These are phyloP conservation scores for Ustilago esculenta DNA, from an alignment of 1,284 basidiomycete species.

Conservation along the genomic window DNA sequence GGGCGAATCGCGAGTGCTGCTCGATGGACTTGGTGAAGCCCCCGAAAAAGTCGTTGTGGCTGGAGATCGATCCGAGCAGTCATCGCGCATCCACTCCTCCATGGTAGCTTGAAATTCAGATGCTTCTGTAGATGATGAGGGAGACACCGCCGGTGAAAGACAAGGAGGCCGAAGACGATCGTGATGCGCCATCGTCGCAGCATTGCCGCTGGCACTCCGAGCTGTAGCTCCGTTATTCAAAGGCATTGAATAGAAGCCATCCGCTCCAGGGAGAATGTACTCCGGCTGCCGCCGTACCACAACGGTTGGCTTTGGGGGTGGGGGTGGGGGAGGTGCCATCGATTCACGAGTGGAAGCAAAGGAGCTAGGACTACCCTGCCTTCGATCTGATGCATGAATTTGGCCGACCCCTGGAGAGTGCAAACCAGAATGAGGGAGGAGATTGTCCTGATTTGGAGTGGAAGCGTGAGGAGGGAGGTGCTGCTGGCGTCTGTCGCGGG, in stretches of 20 bases:
- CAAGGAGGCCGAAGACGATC: slow-evolving; percentile 24
- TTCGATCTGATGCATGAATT: background rate
- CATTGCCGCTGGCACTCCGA: background rate
- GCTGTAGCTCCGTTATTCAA: background rate
- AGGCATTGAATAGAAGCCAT: slow-evolving; percentile 51
- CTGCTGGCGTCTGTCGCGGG: background rate
- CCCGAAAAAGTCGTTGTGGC: slow-evolving; percentile 19
- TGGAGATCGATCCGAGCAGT: slow-evolving; percentile 19
- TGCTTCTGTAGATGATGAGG: slow-evolving; percentile 15
- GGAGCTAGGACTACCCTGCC: slow-evolving; percentile 1
- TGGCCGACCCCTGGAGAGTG: slow-evolving; percentile 4
- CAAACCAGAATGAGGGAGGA: slow-evolving; percentile 1
- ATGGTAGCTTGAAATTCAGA: slow-evolving; percentile 27
- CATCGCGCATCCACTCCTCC: slow-evolving; percentile 33
- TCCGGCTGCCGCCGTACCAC: slow-evolving; percentile 36
- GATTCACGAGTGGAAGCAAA: slow-evolving; percentile 27
- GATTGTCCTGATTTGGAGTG: background rate
- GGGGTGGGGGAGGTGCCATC: slow-evolving; percentile 35
- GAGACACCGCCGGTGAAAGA: slow-evolving; percentile 17
- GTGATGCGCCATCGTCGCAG: background rate
- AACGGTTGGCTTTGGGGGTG: slow-evolving; percentile 31
- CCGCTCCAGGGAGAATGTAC: slow-evolving; percentile 48
- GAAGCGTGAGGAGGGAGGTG: background rate
- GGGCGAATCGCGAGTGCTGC: slow-evolving; percentile 24
- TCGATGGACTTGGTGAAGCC: slow-evolving; percentile 13